Base-by-base conservation (phyloP, 106 monocot genomes). In the Vanilla planifolia region DNA sequence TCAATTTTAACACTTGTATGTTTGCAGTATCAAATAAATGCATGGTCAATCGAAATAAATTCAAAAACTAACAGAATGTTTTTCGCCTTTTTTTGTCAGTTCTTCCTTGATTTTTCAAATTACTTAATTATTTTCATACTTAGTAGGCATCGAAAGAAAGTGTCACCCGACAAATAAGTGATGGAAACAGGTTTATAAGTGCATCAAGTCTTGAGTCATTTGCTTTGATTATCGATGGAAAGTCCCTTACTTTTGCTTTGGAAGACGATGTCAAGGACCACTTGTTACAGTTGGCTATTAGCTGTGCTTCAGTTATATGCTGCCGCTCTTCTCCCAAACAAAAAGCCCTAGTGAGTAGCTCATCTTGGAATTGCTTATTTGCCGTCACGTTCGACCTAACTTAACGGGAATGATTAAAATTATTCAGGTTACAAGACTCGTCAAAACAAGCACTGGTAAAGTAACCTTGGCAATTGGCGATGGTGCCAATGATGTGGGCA, bases 251-350 rank as follows among this genome's bases (percentile, higher is more conserved):
- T 30, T 91, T 73, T 60, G 96, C 96, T 25, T 69, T 98, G 45
- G 79, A 84, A 64, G 87, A 91, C 47, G 71, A 74, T 75, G 70
- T 83, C 21, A 98, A 87, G 46, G 50, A 75, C 65, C 29, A 43
- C 17, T 91, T 98, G 50, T 72, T 91, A 33, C 68, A 76, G 22
- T 69, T 91, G 51, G 90, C 91, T 8, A 35, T 88, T 46, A 46
- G 61, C 2, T 98, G 96, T 79, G 89, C 81, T 35, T 98, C 96
- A 16, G 96, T 98, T n/a, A 98, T 98, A 68, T 98, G 96, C 61
- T 98, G 96, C 51, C 86, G 91, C 23, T 91, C 91, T 57, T 98
- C 91, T 21, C 96, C 96, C 22, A 98, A 85, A 61, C 96, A 98
- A 48, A 98, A 98, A 58, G 96, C 96, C 39, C 79, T 98, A 34